Base-by-base conservation (phyloP, 192 early-diverging fungal species). In the Spinellus fusiger region DNA sequence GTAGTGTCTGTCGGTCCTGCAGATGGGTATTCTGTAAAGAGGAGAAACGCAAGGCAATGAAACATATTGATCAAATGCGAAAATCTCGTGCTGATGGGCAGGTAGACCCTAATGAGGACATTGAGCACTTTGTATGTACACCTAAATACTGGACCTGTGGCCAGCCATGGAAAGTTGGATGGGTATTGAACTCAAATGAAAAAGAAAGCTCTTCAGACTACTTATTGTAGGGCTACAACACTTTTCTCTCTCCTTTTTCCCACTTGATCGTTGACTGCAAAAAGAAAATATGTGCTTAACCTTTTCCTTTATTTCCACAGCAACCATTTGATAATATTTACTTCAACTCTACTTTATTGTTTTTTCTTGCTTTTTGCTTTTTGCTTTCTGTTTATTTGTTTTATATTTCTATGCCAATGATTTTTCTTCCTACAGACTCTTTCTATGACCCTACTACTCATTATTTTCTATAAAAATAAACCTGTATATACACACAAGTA, bases 1-100 rank as follows among this genome's bases (percentile, higher is more conserved):
- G 66, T 16, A 56, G 62, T 29, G 62, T 74, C 8, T 69, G 72
- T 31, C 66, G 59, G 12, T 35, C 57, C 38, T 74, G 66, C n/a
- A 62, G 62, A 16, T 74, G 72, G 66, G 66, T 74, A 2, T 53
- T 74, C 13, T 69, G 66, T 37, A 74, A 74, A 61, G 72, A 74
- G 59, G 72, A 69, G 37, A 64, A 64, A 16, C 54, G 63, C 53
- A 73, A 73, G 32, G 71, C 66, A 15, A 22, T 73, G 31, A 56
- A 63, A 16, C 56, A 35, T 31, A 69, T 73, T 46, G 71, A 67
- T 28, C 33, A 22, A 5, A 74, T 74, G 72, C 62, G 66, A 1
- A 18, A 26, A 7, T 44, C 49, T 8, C 28, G 63, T 8, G 44
- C 52, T n/a, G 48, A 52, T 54, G 57, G 61, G 8, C 28, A 64